Conservation (phyloP, 176 grass and related monocot genomes). For the Avena eriantha region DNA sequence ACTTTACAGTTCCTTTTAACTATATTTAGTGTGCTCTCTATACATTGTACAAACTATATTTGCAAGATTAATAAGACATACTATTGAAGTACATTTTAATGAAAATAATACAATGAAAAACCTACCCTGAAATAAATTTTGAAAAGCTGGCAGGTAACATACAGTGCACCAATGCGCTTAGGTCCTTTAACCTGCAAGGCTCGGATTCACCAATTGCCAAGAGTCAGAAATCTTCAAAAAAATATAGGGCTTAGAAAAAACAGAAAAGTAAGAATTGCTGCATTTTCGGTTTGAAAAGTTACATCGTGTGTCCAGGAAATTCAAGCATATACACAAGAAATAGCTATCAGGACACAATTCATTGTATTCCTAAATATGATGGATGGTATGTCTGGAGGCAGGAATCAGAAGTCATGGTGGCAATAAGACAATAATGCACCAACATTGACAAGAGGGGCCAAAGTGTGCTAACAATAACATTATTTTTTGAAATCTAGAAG, state of each 20-base stretch:
- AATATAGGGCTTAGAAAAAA: too few relatives aligned
- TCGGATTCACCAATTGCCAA: conserved; percentile 9
- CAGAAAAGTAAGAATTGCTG: not conserved
- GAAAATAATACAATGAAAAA: conserved; percentile 34
- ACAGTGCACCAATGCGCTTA: conserved; percentile 90
- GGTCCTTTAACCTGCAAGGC: conserved; percentile 86
- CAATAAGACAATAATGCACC: not conserved
- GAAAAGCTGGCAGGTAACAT: conserved; percentile 94
- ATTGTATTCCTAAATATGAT: conserved; percentile 9
- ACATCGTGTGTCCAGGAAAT: not conserved
- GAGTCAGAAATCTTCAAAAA: conserved; percentile 9
- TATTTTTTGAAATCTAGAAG: not conserved
- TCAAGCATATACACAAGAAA: conserved; percentile 5
- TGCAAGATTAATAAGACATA: not conserved
- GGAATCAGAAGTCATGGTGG: not conserved
- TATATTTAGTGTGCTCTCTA: not conserved
- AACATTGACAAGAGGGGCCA: not conserved
- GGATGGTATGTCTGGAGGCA: not conserved
- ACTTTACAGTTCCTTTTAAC: not conserved
- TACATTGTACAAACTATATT: not conserved
- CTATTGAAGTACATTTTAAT: not conserved
- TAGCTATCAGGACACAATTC: not conserved
- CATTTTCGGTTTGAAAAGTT: not conserved
- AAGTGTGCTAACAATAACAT: not conserved
- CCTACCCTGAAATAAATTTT: conserved; percentile 97